Conservation (phyloP, 805 yeast genomes). For the Candida quercuum region DNA sequence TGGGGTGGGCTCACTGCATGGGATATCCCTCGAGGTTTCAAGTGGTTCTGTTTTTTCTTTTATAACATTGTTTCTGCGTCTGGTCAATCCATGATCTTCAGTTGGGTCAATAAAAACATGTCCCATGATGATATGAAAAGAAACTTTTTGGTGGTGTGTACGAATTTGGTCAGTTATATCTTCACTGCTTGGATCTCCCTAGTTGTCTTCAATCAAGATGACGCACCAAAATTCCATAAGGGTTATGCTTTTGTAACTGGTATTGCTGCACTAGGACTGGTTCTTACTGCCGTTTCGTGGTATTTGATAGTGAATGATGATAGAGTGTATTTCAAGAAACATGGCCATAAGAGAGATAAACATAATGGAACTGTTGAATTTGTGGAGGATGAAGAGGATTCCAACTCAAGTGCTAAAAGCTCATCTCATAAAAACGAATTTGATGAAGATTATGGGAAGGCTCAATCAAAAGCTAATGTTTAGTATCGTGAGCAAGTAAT, state of each 20-base stretch:
- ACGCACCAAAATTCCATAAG: constrained; percentile 30
- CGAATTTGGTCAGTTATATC: constrained; percentile 38
- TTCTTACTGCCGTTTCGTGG: no score
- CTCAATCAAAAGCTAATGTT: no score
- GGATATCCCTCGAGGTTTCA: constrained; percentile 42
- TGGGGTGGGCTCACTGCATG: constrained; percentile 39
- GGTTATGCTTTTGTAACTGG: constrained; percentile 40
- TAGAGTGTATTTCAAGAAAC: no score
- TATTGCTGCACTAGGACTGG: constrained; percentile 3
- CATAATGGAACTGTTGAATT: no score
- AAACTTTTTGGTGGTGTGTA: constrained; percentile 32
- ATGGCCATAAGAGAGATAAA: no score
- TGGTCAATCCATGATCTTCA: constrained; percentile 52
- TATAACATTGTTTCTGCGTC: constrained; percentile 42
- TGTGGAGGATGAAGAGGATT: no score
- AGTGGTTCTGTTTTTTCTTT: constrained; percentile 47
- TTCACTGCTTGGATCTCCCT: no score
- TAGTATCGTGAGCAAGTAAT: no score
- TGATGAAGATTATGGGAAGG: no score
- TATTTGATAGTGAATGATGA: no score
- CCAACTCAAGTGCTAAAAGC: no score
- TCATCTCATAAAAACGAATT: no score
- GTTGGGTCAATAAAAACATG: constrained; percentile 49
- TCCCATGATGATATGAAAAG: constrained; percentile 29
- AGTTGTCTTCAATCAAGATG: constrained; percentile 34